Conservation (phyloP, 306 rosid species). For the Dryas alaskensis region DNA sequence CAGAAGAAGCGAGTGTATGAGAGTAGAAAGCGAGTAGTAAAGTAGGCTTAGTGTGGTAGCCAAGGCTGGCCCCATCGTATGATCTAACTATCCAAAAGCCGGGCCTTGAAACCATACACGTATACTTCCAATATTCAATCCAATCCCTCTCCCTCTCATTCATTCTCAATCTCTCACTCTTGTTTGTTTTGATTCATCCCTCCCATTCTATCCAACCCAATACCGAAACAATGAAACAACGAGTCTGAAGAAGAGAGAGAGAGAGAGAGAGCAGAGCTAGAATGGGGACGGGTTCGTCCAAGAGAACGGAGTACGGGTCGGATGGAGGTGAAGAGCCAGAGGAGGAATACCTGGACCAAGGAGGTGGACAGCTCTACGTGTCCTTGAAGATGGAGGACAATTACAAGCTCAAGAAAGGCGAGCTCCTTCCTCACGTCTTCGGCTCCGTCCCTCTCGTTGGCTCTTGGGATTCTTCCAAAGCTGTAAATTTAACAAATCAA, state of each 20-base stretch:
- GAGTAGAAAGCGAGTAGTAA: neutral
- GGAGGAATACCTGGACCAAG: conserved; percentile 50
- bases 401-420: conserved; percentile 60
- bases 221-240: no score
- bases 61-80: conserved; percentile 1
- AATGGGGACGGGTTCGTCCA: conserved; percentile 87
- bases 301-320: conserved; percentile 43
- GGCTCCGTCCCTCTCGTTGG: conserved; percentile 92
- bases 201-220: no score
- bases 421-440: conserved; percentile 82
- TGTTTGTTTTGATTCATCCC: no score
- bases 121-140: no score
- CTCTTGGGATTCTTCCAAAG: conserved; percentile 91
- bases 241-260: neutral
- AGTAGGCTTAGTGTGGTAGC: no score
- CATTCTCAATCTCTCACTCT: no score
- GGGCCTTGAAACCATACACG: no score
- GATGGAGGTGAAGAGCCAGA: conserved; percentile 45
- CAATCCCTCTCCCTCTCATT: no score
- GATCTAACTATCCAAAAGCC: neutral
- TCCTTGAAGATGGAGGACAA: conserved; percentile 88
- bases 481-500: conserved; percentile 39
- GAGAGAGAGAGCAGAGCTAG: neutral
- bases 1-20: neutral
- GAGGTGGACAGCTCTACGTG: conserved; percentile 77